A percentile compares a stretch with the other conserved stretches of the same genome.
Evolutionary conservation across 2,329 filamentous ascomycete genomes (phyloP).

Genomic region (Metarhizium humberi): DNA sequence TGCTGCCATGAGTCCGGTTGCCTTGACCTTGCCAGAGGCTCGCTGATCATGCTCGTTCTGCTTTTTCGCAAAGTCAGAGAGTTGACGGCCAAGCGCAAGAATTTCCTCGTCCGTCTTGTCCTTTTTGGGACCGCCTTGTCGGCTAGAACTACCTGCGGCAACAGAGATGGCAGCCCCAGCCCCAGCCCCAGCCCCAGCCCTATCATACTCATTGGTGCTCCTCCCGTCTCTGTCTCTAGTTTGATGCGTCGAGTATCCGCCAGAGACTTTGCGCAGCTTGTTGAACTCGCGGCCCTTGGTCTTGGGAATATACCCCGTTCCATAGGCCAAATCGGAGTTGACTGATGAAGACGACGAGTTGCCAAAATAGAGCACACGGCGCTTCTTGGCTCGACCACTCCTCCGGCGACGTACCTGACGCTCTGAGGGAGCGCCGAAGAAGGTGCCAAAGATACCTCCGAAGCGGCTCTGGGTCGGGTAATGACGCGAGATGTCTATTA

Average conservation of each 20-base stretch:
- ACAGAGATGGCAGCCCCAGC: not conserved
- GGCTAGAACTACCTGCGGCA: not conserved
- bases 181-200: not conserved
- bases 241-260: not conserved
- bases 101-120: conserved; percentile 49
- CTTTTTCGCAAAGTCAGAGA: conserved; percentile 41
- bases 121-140: conserved; percentile 11
- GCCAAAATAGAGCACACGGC: conserved; percentile 46
- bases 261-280: conserved; percentile 3
- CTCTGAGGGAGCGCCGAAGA: conserved; percentile 54
- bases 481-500: conserved; percentile 56
- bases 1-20: conserved; percentile 23
- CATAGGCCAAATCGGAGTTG: conserved; percentile 61
- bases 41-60: conserved; percentile 42
- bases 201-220: not conserved
- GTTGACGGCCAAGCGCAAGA: conserved; percentile 42
- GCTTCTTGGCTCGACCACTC: conserved; percentile 34
- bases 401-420: conserved; percentile 31
- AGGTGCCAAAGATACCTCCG: conserved; percentile 49
- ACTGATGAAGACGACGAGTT: conserved; percentile 61
- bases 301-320: conserved; percentile 45
- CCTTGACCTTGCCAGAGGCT: conserved; percentile 22
- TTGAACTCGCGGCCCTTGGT: conserved; percentile 19
- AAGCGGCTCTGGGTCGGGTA: conserved; percentile 35
- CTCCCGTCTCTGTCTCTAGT: not conserved